Evolutionary conservation across 306 rosid species (phyloP).

Genomic region (Carpinus fangiana): DNA sequence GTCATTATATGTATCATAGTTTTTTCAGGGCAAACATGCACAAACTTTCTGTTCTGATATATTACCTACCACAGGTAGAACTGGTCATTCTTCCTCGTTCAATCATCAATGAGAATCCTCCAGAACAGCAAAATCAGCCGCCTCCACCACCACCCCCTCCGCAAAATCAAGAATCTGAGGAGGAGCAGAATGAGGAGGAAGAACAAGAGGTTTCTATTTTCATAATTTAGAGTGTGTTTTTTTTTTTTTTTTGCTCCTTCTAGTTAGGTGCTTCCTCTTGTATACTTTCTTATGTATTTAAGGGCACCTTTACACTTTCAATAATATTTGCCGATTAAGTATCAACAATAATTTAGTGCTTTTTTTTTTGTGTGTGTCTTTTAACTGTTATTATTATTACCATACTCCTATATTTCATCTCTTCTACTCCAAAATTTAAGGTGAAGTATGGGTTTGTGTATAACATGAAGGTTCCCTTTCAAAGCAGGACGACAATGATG

Average conservation of each 20-base stretch:
- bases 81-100: constrained; percentile 94
- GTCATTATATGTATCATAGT: constrained; percentile 7
- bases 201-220: constrained; percentile 64
- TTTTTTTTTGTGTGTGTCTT: background rate
- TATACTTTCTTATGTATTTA: too few relatives aligned
- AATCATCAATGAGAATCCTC: constrained; percentile 68
- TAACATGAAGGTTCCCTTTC: constrained; percentile 26
- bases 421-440: constrained; percentile 8
- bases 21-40: constrained; percentile 2
- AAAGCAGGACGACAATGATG: constrained; percentile 72
- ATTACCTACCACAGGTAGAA: constrained; percentile 68
- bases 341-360: too few relatives aligned
- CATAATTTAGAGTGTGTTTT: background rate
- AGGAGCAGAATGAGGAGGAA: constrained; percentile 86
- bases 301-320: too few relatives aligned
- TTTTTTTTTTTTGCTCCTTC: background rate
- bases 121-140: constrained; percentile 89
- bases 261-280: too few relatives aligned
- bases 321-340: too few relatives aligned
- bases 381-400: constrained; percentile 6
- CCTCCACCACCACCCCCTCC: constrained; percentile 98
- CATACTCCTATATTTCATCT: background rate
- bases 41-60: constrained; percentile 29
- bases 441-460: constrained; percentile 22
- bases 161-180: constrained; percentile 84